Evolutionary conservation across 1,284 basidiomycete species (phyloP).

Genomic region (Cutaneotrichosporon cyanovorans): DNA sequence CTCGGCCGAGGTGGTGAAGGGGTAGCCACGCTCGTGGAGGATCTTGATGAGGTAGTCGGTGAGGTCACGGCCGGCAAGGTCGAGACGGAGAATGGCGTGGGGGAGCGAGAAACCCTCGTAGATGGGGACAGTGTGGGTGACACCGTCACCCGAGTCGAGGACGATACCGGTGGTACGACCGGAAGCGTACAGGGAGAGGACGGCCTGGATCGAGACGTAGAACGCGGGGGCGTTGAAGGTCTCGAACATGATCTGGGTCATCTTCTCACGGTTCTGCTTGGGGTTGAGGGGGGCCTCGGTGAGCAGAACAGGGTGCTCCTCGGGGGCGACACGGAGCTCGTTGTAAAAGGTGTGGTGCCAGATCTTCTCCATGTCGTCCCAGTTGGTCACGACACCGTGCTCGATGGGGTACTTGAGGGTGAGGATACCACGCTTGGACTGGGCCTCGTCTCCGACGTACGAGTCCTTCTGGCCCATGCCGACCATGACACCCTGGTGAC

Average conservation of each 20-base stretch:
- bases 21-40: conserved; percentile 87
- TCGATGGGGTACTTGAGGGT: conserved; percentile 78
- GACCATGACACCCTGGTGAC: conserved; percentile 89
- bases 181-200: conserved; percentile 84
- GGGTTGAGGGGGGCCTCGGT: conserved; percentile 93
- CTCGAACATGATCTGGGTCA: conserved; percentile 97
- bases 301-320: conserved; percentile 89
- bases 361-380: conserved; percentile 94
- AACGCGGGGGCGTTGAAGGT: conserved; percentile 91
- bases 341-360: conserved; percentile 90
- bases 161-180: conserved; percentile 90
- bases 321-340: conserved; percentile 65
- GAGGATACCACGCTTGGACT: conserved; percentile 91
- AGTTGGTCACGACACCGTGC: conserved; percentile 81
- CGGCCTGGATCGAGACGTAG: conserved; percentile 90
- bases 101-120: conserved; percentile 93
- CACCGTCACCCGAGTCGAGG: conserved; percentile 88
- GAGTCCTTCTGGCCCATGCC: conserved; percentile 82
- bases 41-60: conserved; percentile 91
- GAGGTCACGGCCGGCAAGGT: conserved; percentile 90
- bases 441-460: conserved; percentile 85
- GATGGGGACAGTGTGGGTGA: conserved; percentile 87
- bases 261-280: conserved; percentile 91
- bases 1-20: conserved; percentile 89
- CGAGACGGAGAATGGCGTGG: conserved; percentile 89